Percentiles rank a stretch among this genome's conserved stretches.
These are phyloP conservation scores for Phytophthora colocasiae DNA, from an alignment of 352 stramenopile genomes.

Conservation along the genomic window DNA sequence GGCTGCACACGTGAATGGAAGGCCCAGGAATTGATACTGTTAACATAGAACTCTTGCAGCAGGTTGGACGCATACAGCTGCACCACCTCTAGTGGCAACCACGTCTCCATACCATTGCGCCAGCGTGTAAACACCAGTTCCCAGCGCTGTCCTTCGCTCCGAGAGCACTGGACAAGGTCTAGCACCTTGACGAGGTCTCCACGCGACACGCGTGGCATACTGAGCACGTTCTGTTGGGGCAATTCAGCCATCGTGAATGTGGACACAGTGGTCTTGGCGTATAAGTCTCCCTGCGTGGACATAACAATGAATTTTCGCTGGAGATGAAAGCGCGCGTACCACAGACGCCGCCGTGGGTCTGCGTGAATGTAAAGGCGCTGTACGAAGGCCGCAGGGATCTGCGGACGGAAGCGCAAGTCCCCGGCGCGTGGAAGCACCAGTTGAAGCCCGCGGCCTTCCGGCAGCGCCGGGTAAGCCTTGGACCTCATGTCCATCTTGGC, in stretches of 20 bases:
- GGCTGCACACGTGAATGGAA: slow-evolving; percentile 56
- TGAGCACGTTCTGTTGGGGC: slow-evolving; percentile 53
- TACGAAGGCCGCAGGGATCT: slow-evolving; percentile 54
- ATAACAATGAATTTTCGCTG: slow-evolving; percentile 80
- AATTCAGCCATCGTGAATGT: slow-evolving; percentile 52
- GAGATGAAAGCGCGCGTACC: slow-evolving; percentile 68
- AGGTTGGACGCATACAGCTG: slow-evolving; percentile 46
- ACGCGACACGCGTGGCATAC: slow-evolving; percentile 55
- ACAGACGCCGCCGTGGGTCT: slow-evolving; percentile 43
- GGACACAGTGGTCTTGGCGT: slow-evolving; percentile 49
- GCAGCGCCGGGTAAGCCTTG: slow-evolving; percentile 70
- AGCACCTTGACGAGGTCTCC: slow-evolving; percentile 73
- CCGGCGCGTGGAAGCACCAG: slow-evolving; percentile 63
- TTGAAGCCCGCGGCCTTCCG: slow-evolving; percentile 40
- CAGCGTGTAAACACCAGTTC: slow-evolving; percentile 77
- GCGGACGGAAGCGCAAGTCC: slow-evolving; percentile 63
- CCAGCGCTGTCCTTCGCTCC: slow-evolving; percentile 53
- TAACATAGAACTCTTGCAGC: slow-evolving; percentile 82
- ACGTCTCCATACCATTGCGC: slow-evolving; percentile 71
- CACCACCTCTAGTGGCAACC: slow-evolving; percentile 70
- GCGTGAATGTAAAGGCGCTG: slow-evolving; percentile 64
- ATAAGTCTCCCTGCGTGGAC: slow-evolving; percentile 72
- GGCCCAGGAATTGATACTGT: slow-evolving; percentile 78
- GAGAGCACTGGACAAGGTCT: slow-evolving; percentile 72
- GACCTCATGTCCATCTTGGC: slow-evolving; percentile 60